Percentiles rank a stretch among this genome's conserved stretches.
Conservation (phyloP, 805 yeast genomes). For the Dipodascus albidus region DNA sequence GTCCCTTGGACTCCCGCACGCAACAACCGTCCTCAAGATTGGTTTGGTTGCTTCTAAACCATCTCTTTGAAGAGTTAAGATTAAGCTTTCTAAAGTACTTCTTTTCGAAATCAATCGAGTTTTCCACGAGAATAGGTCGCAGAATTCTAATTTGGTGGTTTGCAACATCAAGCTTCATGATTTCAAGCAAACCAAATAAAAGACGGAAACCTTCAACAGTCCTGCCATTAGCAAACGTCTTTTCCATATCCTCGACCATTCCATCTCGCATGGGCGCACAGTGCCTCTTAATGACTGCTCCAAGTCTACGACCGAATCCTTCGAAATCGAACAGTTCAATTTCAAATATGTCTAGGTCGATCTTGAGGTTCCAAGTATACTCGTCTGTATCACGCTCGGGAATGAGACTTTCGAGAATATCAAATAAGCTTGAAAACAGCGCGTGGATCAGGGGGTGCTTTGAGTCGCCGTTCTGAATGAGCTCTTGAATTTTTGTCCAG, state of each 20-base stretch:
- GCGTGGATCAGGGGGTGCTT: slow-evolving; percentile 39
- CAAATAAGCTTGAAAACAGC: slow-evolving; percentile 66
- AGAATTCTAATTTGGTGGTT: slow-evolving; percentile 84
- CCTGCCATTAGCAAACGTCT: slow-evolving; percentile 34
- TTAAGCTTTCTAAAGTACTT: slow-evolving; percentile 48
- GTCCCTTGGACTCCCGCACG: not conserved
- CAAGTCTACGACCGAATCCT: slow-evolving; percentile 62
- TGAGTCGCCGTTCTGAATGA: slow-evolving; percentile 19
- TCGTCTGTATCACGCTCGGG: slow-evolving; percentile 64
- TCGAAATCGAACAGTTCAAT: slow-evolving; percentile 52
- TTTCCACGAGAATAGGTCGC: slow-evolving; percentile 73
- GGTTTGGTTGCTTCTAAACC: not conserved
- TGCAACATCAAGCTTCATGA: slow-evolving; percentile 91
- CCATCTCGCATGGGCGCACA: slow-evolving; percentile 94
- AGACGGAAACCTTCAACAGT: slow-evolving; percentile 68
- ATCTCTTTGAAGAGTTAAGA: not conserved
- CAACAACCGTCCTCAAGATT: not conserved
- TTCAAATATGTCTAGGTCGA: slow-evolving; percentile 67
- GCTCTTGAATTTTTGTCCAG: slow-evolving; percentile 52
- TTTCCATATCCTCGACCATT: slow-evolving; percentile 77
- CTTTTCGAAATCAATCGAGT: slow-evolving; percentile 80
- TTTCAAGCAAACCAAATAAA: slow-evolving; percentile 75
- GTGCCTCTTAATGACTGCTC: slow-evolving; percentile 68
- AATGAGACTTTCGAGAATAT: slow-evolving; percentile 59
- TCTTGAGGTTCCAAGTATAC: slow-evolving; percentile 64